Conservation (phyloP, 1,284 basidiomycete genomes). For the Cutaneotrichosporon sp. region DNA sequence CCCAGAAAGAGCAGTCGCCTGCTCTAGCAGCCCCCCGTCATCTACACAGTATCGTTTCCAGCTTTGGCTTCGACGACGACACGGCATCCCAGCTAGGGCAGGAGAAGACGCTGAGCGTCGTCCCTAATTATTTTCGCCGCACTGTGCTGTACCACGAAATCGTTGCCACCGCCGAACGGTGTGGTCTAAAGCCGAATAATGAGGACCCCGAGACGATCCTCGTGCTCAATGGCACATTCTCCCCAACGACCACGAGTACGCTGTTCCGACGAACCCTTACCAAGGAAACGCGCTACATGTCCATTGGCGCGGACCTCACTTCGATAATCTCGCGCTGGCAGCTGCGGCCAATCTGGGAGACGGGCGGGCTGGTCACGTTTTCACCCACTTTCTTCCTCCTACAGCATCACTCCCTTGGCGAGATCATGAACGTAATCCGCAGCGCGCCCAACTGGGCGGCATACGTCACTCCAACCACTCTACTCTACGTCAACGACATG, state of each 20-base stretch:
- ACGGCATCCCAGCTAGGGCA: neutral
- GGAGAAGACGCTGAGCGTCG: neutral
- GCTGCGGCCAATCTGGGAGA: constrained; percentile 28
- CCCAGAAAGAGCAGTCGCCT: neutral
- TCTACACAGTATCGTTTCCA: constrained; percentile 2
- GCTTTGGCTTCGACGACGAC: constrained; percentile 12
- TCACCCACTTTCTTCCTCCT: constrained; percentile 38
- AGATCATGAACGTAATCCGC: constrained; percentile 33
- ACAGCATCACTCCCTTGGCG: constrained; percentile 28
- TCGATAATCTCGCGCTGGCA: constrained; percentile 26
- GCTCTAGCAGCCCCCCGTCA: no score
- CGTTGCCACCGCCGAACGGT: neutral
- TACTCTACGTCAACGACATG: constrained; percentile 32
- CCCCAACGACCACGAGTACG: constrained; percentile 7
- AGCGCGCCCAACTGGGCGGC: constrained; percentile 33
- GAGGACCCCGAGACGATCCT: constrained; percentile 17
- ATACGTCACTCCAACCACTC: constrained; percentile 35
- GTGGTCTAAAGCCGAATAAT: neutral
- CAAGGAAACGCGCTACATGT: constrained; percentile 21
- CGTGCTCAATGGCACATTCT: constrained; percentile 23
- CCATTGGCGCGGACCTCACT: constrained; percentile 28
- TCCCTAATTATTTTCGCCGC: neutral
- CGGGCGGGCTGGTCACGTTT: constrained; percentile 41
- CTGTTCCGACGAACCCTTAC: constrained; percentile 14
- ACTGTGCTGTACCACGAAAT: neutral